phyloP scores from a whole-genome alignment of 2,329 filamentous ascomycete genomes.

The Beauveria sp. region DNA sequence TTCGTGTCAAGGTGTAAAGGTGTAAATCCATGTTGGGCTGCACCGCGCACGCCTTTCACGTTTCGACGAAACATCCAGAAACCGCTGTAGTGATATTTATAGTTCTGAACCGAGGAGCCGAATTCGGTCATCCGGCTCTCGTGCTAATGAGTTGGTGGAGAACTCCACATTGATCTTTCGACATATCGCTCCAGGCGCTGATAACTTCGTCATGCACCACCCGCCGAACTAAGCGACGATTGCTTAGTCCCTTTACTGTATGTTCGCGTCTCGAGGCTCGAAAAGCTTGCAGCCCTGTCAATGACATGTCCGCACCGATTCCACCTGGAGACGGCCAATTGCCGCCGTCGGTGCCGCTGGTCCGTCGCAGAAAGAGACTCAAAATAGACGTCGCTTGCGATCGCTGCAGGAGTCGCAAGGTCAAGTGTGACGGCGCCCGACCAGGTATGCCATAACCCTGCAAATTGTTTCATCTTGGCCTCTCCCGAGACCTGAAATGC shows the following conservation, averaged over 20 bases:
- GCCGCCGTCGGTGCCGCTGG: not conserved
- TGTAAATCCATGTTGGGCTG: no score
- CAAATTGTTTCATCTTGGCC: not conserved
- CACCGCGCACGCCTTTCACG: no score
- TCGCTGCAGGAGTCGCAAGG: slow-evolving; percentile 32
- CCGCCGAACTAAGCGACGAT: not conserved
- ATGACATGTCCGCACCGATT: not conserved
- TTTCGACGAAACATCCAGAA: no score
- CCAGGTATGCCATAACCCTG: slow-evolving; percentile 22
- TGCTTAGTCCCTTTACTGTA: not conserved
- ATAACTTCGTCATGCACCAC: slow-evolving; percentile 1
- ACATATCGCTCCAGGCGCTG: not conserved
- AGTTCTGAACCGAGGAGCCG: no score
- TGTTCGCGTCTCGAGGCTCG: not conserved
- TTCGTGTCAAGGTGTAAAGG: no score
- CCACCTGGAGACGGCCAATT: not conserved
- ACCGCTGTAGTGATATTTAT: no score
- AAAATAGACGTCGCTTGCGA: slow-evolving; percentile 38
- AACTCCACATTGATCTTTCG: not conserved
- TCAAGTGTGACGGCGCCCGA: slow-evolving; percentile 34
- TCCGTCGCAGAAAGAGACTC: slow-evolving; percentile 27
- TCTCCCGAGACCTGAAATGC: not conserved
- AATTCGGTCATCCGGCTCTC: no score
- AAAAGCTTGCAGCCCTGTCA: not conserved
- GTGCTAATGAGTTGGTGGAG: not conserved